These are phyloP conservation scores for Cyberlindnera subsufficiens DNA, from an alignment of 805 yeast species.

Conservation along the genomic window DNA sequence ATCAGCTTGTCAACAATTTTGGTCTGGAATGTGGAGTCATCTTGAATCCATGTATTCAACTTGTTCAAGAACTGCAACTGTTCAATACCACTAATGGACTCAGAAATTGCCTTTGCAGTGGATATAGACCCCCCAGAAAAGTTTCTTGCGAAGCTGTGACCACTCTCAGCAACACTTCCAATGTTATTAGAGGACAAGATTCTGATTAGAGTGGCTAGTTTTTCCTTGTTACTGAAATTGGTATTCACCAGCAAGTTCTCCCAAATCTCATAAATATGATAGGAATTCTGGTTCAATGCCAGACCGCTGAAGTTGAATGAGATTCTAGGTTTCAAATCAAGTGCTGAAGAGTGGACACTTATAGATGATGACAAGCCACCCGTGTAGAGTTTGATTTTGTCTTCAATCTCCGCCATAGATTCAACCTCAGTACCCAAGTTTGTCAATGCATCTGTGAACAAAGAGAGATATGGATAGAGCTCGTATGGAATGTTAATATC, in stretches of 20 bases:
- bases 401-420: conserved; percentile 76
- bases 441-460: conserved; percentile 75
- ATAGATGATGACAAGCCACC: conserved; percentile 77
- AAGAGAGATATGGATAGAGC: conserved; percentile 62
- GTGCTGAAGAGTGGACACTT: conserved; percentile 51
- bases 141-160: conserved; percentile 77
- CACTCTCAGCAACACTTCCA: conserved; percentile 77
- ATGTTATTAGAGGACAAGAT: conserved; percentile 71
- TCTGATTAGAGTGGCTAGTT: conserved; percentile 67
- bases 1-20: conserved; percentile 62
- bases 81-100: conserved; percentile 64
- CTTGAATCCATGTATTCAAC: conserved; percentile 44
- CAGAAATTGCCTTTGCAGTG: conserved; percentile 52
- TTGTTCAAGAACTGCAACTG: conserved; percentile 68
- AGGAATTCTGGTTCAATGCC: conserved; percentile 59
- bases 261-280: conserved; percentile 60
- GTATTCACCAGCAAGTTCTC: conserved; percentile 63
- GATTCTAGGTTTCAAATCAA: conserved; percentile 42
- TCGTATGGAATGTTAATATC: conserved; percentile 55
- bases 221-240: conserved; percentile 59
- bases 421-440: conserved; percentile 76
- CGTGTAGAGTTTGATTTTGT: conserved; percentile 72
- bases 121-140: conserved; percentile 62
- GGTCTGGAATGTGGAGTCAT: conserved; percentile 40
- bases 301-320: conserved; percentile 60